These are phyloP conservation scores for Mrakia gelida DNA, from an alignment of 768 basidiomycete species.

Conservation along the genomic window DNA sequence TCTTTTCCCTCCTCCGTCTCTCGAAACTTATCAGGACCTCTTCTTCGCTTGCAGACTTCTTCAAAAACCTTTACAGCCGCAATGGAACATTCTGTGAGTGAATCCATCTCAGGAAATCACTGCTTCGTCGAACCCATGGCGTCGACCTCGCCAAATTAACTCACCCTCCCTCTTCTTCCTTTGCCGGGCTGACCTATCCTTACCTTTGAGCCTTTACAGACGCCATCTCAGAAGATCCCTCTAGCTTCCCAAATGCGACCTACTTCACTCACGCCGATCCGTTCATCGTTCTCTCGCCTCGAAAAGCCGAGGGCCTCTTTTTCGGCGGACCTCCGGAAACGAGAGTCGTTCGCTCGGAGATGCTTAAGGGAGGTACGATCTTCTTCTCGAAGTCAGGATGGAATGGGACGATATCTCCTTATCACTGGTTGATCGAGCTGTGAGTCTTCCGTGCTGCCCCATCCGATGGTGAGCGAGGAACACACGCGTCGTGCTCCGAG, in stretches of 20 bases:
- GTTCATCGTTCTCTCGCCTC: slow-evolving; percentile 6
- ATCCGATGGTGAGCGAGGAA: not conserved
- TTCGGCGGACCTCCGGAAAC: not conserved
- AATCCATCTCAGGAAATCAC: no score
- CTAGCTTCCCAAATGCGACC: not conserved
- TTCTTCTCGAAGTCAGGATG: slow-evolving; percentile 2
- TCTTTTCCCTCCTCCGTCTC: no score
- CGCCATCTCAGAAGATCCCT: not conserved
- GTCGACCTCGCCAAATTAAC: not conserved
- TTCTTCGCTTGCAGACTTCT: no score
- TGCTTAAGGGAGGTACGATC: not conserved
- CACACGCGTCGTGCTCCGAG: not conserved
- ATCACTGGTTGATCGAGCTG: not conserved
- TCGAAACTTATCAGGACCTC: no score
- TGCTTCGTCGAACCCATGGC: no score
- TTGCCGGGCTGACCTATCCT: no score
- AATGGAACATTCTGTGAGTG: no score
- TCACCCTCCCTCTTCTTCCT: not conserved
- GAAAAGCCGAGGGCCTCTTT: not conserved
- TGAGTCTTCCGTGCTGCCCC: not conserved
- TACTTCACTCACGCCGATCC: not conserved
- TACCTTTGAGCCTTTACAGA: not conserved
- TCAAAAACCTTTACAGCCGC: no score
- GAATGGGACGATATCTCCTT: not conserved
- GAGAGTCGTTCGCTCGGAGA: not conserved